These are phyloP conservation scores for Gleditsia sinensis DNA, from an alignment of 306 rosid genomes.

Conservation along the genomic window DNA sequence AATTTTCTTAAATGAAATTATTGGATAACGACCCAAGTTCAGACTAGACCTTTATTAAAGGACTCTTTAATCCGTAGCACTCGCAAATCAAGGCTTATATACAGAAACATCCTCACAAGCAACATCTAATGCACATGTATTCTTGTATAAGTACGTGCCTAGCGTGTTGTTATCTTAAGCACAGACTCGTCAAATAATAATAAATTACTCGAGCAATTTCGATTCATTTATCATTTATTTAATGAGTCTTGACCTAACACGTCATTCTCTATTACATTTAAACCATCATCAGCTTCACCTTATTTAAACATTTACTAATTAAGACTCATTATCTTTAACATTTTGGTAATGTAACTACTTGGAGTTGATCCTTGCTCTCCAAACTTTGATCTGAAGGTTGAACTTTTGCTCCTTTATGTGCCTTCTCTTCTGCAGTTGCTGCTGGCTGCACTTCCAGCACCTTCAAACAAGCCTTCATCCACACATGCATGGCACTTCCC, in stretches of 20 bases:
- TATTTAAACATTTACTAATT: constrained; percentile 16
- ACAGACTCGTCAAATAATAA: not conserved
- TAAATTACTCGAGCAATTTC: too few species aligned
- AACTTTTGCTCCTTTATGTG: constrained; percentile 19
- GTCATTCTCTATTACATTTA: not conserved
- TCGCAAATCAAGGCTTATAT: constrained; percentile 15
- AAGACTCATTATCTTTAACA: constrained; percentile 16
- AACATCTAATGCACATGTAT: not conserved
- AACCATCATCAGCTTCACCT: constrained; percentile 17
- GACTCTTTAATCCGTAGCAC: not conserved
- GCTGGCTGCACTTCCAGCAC: constrained; percentile 1
- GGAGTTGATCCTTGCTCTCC: constrained; percentile 25
- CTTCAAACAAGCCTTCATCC: constrained; percentile 44
- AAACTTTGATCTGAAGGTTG: constrained; percentile 3
- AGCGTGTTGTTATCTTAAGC: not conserved
- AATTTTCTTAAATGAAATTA: too few species aligned
- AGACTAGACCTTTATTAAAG: too few species aligned
- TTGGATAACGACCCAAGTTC: too few species aligned
- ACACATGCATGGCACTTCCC: constrained; percentile 50
- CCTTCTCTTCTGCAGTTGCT: constrained; percentile 21
- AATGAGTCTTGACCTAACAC: not conserved
- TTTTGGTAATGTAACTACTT: constrained; percentile 22
- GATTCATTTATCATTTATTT: too few species aligned
- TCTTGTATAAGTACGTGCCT: not conserved
- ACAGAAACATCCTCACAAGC: not conserved